Evolutionary conservation across 169 alveolate genomes (phyloP), one percentile per base, ranked within the genome.

Genomic region (Plasmodium blacklocki): DNA sequence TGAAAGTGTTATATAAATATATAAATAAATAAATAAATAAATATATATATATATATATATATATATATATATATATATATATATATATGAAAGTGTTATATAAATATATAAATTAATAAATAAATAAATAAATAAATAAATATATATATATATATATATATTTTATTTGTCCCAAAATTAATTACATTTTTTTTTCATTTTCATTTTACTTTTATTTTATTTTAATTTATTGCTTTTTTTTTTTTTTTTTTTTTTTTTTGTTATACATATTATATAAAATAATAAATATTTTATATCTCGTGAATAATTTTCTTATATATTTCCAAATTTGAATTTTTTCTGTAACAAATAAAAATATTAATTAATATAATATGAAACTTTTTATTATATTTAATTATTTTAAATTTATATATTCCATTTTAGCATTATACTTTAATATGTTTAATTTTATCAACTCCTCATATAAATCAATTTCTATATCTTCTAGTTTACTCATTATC

Each of bases 391-490:
- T 59, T 59, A 6, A 23, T 74, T 8, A 43, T 74, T 50, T 43
- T 58, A 14, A 60, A 19, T 23, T 9, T 47, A 47, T 70, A 18
- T 18, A 11, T 66, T 32, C 43, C 6, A 23, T 56, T 32, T 32
- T 32, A 32, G 9, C 39, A 5, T 3, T 64, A 62, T 80, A 80
- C 90, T 62, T 50, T 49, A 80, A 67, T 32, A 80, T 67, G 29
- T 72, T 72, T 19, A 71, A 56, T 58, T 80, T 52, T 56, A 80
- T 63, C 7, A 32, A 67, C 39, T 80, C 90, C 2, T 73, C 73
- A 80, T 56, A 68, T 23, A 49, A 80, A 45, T 80, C 83, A 68
- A 80, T 80, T 67, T 80, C 90, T 54, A 80, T 9, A 19, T 80
- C 47, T 54, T 80, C 90, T 21, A 80, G 85, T 68, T 56, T 56